Evolutionary conservation across 108 stramenopile species (phyloP), one percentile per base, ranked within the genome.

Genomic region (Skeletonema marinoi): DNA sequence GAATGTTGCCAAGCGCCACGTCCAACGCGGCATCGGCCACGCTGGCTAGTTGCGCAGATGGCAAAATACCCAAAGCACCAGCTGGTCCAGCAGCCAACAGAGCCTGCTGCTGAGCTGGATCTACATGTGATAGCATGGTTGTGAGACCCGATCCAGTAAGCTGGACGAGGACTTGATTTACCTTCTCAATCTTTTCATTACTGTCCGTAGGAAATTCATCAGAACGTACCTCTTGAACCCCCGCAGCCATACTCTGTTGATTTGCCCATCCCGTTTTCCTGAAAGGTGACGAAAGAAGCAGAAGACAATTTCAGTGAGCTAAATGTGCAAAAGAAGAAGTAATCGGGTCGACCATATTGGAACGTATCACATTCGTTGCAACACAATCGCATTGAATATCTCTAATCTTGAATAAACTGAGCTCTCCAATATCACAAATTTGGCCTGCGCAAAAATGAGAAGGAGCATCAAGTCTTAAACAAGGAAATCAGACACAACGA

Each of bases 231-330:
- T 87, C 91, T 30, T 74, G 80, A 14, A 84, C 80, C 14, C 88
- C 88, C 35, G 79, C 77, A 39, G 85, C 68, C 12, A 83, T 75
- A 29, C 58, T 48, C 66, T 91, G 91, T 56, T 88, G 88, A 32
- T 85, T 85, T 13, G 92, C 92, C 95, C 95, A 96, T n/a, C 95
- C 95, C n/a, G 92, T 96, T 75, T 92, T 95, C 73, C 81, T 86
- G 67, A 3, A 32, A 54, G 42, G 42, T 16, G 17, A 63, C 50
- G 14, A 68, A 10, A 65, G 17, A 66, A 65, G 38, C 44, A 21
- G 68, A 25, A 38, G 6, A 64, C 19, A 33, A 86, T 35, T 10
- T 36, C 21, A 63, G 32, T 62, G 16, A 16, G 42, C 54, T 35
- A 81, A 68, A 70, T 31, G 48, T 62, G 63, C 74, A 61, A 46